Evolutionary conservation across 441 rosid genomes (phyloP).

Genomic region (Viola pubescens): DNA sequence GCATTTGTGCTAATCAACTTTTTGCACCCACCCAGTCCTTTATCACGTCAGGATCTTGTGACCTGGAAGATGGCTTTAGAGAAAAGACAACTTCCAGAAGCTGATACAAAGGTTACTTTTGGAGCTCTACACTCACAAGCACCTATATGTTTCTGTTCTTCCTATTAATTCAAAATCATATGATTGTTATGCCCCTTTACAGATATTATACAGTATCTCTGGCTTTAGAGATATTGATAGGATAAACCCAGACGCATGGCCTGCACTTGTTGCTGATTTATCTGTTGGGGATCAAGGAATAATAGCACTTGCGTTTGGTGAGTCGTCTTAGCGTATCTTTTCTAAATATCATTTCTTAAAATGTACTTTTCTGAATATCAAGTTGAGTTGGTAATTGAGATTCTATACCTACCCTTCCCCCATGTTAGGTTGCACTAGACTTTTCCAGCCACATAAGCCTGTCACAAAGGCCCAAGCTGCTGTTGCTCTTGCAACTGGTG

Average conservation of each 20-base stretch:
- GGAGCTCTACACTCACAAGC: conserved; percentile 2
- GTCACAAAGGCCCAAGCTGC: conserved; percentile 96
- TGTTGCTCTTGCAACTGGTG: conserved; percentile 77
- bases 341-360: background rate
- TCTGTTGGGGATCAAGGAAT: conserved; percentile 83
- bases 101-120: conserved; percentile 55
- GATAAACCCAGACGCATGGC: conserved; percentile 87
- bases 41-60: conserved; percentile 90
- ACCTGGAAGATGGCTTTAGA: conserved; percentile 97
- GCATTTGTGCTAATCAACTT: conserved; percentile 15
- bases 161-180: conserved; percentile 4
- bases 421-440: conserved; percentile 64
- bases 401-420: background rate
- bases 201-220: conserved; percentile 62
- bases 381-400: conserved; percentile 17
- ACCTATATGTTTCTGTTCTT: conserved; percentile 2
- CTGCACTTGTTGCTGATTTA: conserved; percentile 82
- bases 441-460: conserved; percentile 89
- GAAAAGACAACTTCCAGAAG: conserved; percentile 74
- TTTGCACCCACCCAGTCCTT: conserved; percentile 40
- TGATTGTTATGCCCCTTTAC: conserved; percentile 10
- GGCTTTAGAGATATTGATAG: conserved; percentile 80
- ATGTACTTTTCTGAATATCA: conserved; percentile 5
- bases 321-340: conserved; percentile 24
- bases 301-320: conserved; percentile 83